phyloP scores from a whole-genome alignment of 768 basidiomycete genomes.

The Suillus plorans region DNA sequence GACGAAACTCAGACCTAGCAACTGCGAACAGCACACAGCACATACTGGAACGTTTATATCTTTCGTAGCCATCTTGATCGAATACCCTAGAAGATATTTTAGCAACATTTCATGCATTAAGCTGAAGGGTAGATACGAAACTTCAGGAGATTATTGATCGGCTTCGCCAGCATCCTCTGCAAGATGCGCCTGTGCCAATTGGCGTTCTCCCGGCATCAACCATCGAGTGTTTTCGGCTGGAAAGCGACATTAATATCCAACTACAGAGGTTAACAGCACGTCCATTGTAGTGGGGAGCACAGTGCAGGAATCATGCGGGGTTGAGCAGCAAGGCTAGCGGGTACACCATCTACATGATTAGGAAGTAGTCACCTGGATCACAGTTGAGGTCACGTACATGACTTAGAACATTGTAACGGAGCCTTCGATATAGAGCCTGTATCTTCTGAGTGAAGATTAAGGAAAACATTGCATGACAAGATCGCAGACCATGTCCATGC shows the following conservation, averaged over 20 bases:
- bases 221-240: slow-evolving; percentile 65
- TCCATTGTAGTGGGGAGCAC: slow-evolving; percentile 12
- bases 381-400: slow-evolving; percentile 37
- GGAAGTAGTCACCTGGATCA: slow-evolving; percentile 52
- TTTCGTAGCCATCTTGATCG: slow-evolving; percentile 6
- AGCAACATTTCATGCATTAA: background rate
- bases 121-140: slow-evolving; percentile 42
- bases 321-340: too few relatives aligned
- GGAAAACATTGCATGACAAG: too few relatives aligned
- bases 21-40: too few relatives aligned
- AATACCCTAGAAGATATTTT: slow-evolving; percentile 14
- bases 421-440: too few relatives aligned
- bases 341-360: slow-evolving; percentile 44
- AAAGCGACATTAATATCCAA: background rate
- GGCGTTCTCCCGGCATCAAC: slow-evolving; percentile 46
- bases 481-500: too few relatives aligned
- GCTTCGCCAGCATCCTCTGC: slow-evolving; percentile 71
- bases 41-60: too few relatives aligned
- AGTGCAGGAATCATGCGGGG: too few relatives aligned
- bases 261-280: background rate
- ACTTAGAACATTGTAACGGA: slow-evolving; percentile 49
- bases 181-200: slow-evolving; percentile 62
- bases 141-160: slow-evolving; percentile 54
- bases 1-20: too few relatives aligned
- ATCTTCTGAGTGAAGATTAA: too few relatives aligned